A percentile compares a stretch with the other conserved stretches of the same genome.
These are phyloP conservation scores for Tilletia walkeri DNA, from an alignment of 1,284 basidiomycete genomes.

Conservation along the genomic window DNA sequence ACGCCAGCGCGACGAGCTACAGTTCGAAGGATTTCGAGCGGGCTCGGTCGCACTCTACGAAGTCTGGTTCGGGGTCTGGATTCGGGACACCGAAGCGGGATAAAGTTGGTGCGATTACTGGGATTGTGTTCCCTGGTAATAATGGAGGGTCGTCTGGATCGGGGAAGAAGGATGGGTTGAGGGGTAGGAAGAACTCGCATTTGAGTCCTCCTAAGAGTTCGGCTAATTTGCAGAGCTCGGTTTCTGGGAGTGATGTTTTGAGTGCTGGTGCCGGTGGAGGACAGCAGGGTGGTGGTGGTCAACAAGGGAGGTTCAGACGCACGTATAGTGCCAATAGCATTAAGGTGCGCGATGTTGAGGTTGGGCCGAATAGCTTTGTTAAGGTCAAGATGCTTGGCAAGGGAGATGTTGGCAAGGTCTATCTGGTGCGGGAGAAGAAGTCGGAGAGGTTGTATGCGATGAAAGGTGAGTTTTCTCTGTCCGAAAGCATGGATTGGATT, in stretches of 20 bases:
- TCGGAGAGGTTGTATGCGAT: slow-evolving; percentile 50
- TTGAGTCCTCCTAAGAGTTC: slow-evolving; percentile 30
- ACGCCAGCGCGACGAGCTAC: slow-evolving; percentile 47
- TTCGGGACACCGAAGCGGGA: slow-evolving; percentile 37
- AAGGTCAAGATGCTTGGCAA: slow-evolving; percentile 56
- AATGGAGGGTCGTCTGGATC: slow-evolving; percentile 22
- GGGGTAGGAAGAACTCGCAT: slow-evolving; percentile 14
- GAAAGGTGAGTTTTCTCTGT: slow-evolving; percentile 31
- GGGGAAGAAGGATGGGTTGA: slow-evolving; percentile 13
- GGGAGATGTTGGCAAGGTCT: slow-evolving; percentile 55
- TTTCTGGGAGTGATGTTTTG: neutral
- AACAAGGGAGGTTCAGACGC: slow-evolving; percentile 69
- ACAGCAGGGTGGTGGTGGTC: slow-evolving; percentile 58
- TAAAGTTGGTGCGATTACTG: slow-evolving; percentile 24
- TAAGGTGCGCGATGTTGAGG: slow-evolving; percentile 68
- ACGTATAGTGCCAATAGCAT: slow-evolving; percentile 98
- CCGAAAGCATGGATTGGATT: neutral
- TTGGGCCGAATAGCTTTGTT: slow-evolving; percentile 49
- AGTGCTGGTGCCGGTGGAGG: slow-evolving; percentile 42
- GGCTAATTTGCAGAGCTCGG: neutral
- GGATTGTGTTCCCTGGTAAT: slow-evolving; percentile 42
- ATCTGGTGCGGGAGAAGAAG: slow-evolving; percentile 51
- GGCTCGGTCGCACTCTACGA: slow-evolving; percentile 29
- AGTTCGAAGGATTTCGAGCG: slow-evolving; percentile 52
- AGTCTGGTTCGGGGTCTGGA: slow-evolving; percentile 15